Base-by-base conservation (phyloP, 1,284 basidiomycete species). In the Tetrapyrgos nigripes region DNA sequence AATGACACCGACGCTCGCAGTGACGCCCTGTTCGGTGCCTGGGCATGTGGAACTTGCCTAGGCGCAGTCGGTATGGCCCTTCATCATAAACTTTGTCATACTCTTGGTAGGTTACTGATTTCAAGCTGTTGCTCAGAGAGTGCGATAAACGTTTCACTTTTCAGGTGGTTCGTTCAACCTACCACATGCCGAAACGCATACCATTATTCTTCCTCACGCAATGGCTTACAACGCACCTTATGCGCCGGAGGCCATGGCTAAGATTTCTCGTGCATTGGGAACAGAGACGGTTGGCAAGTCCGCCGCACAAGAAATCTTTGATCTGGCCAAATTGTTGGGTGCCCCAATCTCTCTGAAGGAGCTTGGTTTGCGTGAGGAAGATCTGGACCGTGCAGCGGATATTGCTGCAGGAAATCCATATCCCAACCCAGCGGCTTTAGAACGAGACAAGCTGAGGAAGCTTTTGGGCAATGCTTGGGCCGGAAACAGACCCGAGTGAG, bases 71-170 rank as follows among this genome's bases (percentile, higher is more conserved):
- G 73, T 26, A 77, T 81, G 75, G 72, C 70, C n/a, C 62, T 82
- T 11, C 80, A 82, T 60, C 79, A 81, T 65, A 81, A 81, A 64
- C 69, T 80, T n/a, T 79, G 77, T 63, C 78, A 79, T 62, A 73
- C 74, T n/a, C 72, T 80, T 31, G 77, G 78, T 68, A 51, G 17
- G 43, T 21, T 45, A n/a, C n/a, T n/a, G n/a, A 17, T 27, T 11
- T 40, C 37, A 11, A n/a, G 19, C 13, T n/a, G 5, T 40, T 17
- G 17, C 4, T 40, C 17, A 17, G 19, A 17, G 13, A 17, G 19
- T 17, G 4, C 37, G 5, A 40, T 28, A 17, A 50, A 2, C 45
- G 35, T 19, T 6, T 26, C 35, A 17, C 28, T 17, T 11, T 37
- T 4, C 47, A 70, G 68, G 68, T 28, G 79, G 79, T 9, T 73